These are phyloP conservation scores for Boletus patriciae DNA, from an alignment of 768 basidiomycete genomes.

Conservation along the genomic window DNA sequence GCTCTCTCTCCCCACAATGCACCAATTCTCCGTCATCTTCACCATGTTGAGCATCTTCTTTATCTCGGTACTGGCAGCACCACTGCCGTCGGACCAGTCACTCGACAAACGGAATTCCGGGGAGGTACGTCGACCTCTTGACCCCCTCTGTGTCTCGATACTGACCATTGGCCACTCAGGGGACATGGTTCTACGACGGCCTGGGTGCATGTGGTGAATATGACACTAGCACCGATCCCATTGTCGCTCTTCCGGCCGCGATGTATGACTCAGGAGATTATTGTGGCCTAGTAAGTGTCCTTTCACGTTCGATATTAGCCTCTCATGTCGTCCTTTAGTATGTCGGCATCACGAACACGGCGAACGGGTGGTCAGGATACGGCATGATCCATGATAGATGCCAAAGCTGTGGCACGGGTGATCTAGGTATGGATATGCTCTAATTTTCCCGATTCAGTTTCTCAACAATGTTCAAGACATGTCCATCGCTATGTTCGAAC, in stretches of 20 bases:
- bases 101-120: constrained; percentile 58
- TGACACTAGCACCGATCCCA: constrained; percentile 41
- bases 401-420: constrained; percentile 47
- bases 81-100: constrained; percentile 27
- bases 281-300: constrained; percentile 57
- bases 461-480: constrained; percentile 48
- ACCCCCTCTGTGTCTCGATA: neutral
- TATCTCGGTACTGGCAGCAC: constrained; percentile 43
- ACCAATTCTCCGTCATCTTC: constrained; percentile 27
- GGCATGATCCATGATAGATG: constrained; percentile 61
- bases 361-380: constrained; percentile 49
- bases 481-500: constrained; percentile 60
- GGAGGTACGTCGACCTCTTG: constrained; percentile 42
- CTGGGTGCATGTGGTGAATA: constrained; percentile 67
- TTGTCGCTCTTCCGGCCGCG: constrained; percentile 59
- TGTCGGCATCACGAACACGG: constrained; percentile 59
- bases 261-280: constrained; percentile 56
- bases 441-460: neutral
- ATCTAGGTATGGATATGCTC: constrained; percentile 51
- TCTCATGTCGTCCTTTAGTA: constrained; percentile 41
- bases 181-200: constrained; percentile 64
- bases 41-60: constrained; percentile 44
- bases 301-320: neutral
- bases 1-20: constrained; percentile 13
- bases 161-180: constrained; percentile 40